Conservation (phyloP, 805 yeast genomes). For the Scheffersomyces lignosus region DNA sequence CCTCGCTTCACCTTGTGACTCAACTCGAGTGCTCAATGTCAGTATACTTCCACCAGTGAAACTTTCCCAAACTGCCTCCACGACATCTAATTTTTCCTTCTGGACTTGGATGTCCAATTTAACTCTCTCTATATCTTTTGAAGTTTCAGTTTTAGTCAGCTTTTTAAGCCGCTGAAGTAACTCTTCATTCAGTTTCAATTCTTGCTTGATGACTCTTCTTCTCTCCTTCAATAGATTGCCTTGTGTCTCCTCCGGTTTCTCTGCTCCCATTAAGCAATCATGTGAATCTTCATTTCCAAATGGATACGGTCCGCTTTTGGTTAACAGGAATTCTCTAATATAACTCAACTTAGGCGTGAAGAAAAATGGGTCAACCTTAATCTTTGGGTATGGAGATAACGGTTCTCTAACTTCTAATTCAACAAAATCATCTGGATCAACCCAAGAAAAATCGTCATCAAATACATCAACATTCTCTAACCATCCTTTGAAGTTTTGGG, state of each 20-base stretch:
- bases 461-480: slow-evolving; percentile 21
- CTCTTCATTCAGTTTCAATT: slow-evolving; percentile 19
- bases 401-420: slow-evolving; percentile 60
- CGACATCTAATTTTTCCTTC: slow-evolving; percentile 22
- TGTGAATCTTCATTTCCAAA: slow-evolving; percentile 67
- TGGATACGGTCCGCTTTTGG: slow-evolving; percentile 46
- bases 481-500: slow-evolving; percentile 15
- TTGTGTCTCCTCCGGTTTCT: slow-evolving; percentile 59
- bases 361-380: slow-evolving; percentile 47
- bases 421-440: slow-evolving; percentile 70
- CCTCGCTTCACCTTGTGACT: slow-evolving; percentile 8
- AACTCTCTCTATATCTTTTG: slow-evolving; percentile 9
- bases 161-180: slow-evolving; percentile 19
- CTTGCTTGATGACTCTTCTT: slow-evolving; percentile 10
- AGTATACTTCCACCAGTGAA: slow-evolving; percentile 5
- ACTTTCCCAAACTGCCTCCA: slow-evolving; percentile 23
- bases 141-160: slow-evolving; percentile 2
- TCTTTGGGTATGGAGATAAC: slow-evolving; percentile 40
- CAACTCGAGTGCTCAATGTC: no score
- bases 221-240: slow-evolving; percentile 36
- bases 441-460: slow-evolving; percentile 53
- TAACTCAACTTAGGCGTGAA: slow-evolving; percentile 61
- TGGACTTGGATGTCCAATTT: slow-evolving; percentile 2
- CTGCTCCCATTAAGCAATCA: slow-evolving; percentile 56
- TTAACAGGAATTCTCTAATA: slow-evolving; percentile 51